A percentile compares a stretch with the other conserved stretches of the same genome.
These are phyloP conservation scores for Candida boidinii DNA, from an alignment of 805 yeast genomes.

Conservation along the genomic window DNA sequence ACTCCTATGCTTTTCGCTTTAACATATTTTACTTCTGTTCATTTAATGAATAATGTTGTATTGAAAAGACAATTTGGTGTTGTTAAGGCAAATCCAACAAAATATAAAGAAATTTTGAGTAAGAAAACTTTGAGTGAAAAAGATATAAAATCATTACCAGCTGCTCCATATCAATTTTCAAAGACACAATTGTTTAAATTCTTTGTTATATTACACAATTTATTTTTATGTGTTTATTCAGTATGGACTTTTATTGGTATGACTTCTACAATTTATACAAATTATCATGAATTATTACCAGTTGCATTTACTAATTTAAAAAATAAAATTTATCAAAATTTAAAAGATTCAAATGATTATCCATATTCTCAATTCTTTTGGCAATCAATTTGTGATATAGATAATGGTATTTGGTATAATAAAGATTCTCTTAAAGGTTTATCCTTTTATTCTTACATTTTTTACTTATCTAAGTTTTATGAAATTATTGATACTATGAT, in stretches of 20 bases:
- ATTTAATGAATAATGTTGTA: constrained; percentile 39
- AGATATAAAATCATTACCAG: constrained; percentile 29
- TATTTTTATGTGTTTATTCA: constrained; percentile 56
- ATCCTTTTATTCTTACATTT: constrained; percentile 53
- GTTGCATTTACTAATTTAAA: constrained; percentile 11
- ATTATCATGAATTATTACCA: constrained; percentile 26
- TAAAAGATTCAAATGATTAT: constrained; percentile 4
- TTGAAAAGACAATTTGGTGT: constrained; percentile 34
- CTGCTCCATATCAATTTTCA: constrained; percentile 47
- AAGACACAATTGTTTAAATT: constrained; percentile 35
- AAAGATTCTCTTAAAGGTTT: constrained; percentile 30
- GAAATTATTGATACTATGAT: constrained; percentile 64
- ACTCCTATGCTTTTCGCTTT: constrained; percentile 53
- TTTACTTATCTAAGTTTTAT: constrained; percentile 62
- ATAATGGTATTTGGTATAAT: constrained; percentile 48
- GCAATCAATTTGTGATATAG: constrained; percentile 51
- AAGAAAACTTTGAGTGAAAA: constrained; percentile 6
- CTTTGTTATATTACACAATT: constrained; percentile 53
- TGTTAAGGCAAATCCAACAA: constrained; percentile 18
- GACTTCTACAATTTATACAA: constrained; percentile 38
- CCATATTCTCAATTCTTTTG: constrained; percentile 38
- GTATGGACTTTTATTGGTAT: constrained; percentile 68
- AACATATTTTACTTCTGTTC: constrained; percentile 51
- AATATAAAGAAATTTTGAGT: constrained; percentile 14
- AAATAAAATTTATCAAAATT: constrained; percentile 2